phyloP scores from a whole-genome alignment of 805 yeast genomes.

The Sugiyamaella americana region DNA sequence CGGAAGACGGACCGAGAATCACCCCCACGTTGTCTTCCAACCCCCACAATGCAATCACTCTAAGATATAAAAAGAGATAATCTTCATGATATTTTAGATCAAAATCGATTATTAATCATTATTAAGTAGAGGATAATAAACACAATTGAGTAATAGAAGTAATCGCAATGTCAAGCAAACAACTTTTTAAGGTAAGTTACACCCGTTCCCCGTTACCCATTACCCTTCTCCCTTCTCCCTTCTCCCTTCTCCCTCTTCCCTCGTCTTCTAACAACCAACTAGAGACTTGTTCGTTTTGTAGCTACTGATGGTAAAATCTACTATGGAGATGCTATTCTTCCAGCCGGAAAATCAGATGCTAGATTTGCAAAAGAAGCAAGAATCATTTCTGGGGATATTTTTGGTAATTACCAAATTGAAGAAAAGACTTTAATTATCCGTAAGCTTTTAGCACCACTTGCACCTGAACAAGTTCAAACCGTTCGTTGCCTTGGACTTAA shows the following conservation, averaged over 20 bases:
- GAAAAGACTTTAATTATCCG: constrained; percentile 31
- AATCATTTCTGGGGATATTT: constrained; percentile 44
- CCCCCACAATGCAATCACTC: no score
- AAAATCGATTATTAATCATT: no score
- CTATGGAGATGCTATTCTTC: constrained; percentile 45
- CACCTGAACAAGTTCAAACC: constrained; percentile 33
- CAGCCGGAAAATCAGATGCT: constrained; percentile 33
- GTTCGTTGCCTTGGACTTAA: constrained; percentile 49
- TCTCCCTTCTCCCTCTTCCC: no score
- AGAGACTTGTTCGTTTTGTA: constrained; percentile 45
- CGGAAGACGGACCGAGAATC: no score
- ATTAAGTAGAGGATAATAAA: no score
- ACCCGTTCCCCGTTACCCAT: not conserved
- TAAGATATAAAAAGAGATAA: no score
- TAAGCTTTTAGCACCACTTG: constrained; percentile 39
- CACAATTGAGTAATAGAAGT: no score
- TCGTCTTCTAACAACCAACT: not conserved
- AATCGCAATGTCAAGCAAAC: not conserved
- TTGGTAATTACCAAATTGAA: constrained; percentile 36
- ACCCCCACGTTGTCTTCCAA: no score
- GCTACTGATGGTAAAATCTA: constrained; percentile 40
- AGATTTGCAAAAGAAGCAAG: constrained; percentile 38
- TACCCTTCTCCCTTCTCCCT: no score
- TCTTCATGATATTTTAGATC: no score
- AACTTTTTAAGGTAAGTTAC: not conserved